phyloP scores from a whole-genome alignment of 768 basidiomycete species.

The Tylopilus sp. region DNA sequence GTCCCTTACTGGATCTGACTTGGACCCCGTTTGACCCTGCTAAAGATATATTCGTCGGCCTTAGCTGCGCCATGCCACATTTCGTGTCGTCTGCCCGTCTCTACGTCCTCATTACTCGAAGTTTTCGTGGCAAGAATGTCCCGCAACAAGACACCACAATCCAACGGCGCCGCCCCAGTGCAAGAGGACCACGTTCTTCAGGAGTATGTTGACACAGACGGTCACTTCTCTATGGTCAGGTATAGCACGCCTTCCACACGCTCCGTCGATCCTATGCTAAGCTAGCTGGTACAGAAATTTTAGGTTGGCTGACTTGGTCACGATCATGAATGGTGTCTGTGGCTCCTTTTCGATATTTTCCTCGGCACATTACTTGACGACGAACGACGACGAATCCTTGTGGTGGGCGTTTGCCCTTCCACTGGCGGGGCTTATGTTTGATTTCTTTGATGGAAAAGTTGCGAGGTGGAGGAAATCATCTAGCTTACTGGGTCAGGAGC shows the following conservation, averaged over 20 bases:
- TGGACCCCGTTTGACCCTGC: slow-evolving; percentile 14
- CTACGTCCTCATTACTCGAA: neutral
- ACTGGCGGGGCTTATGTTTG: slow-evolving; percentile 93
- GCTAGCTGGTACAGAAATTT: slow-evolving; percentile 68
- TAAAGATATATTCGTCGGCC: slow-evolving; percentile 3
- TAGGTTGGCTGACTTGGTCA: slow-evolving; percentile 95
- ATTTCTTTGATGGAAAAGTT: slow-evolving; percentile 96
- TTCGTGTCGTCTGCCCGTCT: slow-evolving; percentile 31
- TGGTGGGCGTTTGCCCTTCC: slow-evolving; percentile 88
- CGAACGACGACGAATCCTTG: slow-evolving; percentile 74
- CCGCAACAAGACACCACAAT: slow-evolving; percentile 29
- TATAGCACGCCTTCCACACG: slow-evolving; percentile 30
- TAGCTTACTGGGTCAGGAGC: slow-evolving; percentile 95
- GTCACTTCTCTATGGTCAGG: slow-evolving; percentile 98
- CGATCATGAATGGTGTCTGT: slow-evolving; percentile 98
- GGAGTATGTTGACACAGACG: slow-evolving; percentile 84
- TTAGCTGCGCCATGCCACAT: slow-evolving; percentile 14
- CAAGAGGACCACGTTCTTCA: slow-evolving; percentile 47
- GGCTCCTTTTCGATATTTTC: slow-evolving; percentile 94
- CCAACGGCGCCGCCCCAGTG: slow-evolving; percentile 14
- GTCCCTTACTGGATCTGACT: slow-evolving; percentile 6
- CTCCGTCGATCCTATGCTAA: slow-evolving; percentile 16
- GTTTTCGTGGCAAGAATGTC: slow-evolving; percentile 16
- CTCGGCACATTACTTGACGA: slow-evolving; percentile 83
- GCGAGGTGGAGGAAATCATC: slow-evolving; percentile 95